Evolutionary conservation across 1,284 basidiomycete species (phyloP).

Genomic region (Boletus subluridellus): DNA sequence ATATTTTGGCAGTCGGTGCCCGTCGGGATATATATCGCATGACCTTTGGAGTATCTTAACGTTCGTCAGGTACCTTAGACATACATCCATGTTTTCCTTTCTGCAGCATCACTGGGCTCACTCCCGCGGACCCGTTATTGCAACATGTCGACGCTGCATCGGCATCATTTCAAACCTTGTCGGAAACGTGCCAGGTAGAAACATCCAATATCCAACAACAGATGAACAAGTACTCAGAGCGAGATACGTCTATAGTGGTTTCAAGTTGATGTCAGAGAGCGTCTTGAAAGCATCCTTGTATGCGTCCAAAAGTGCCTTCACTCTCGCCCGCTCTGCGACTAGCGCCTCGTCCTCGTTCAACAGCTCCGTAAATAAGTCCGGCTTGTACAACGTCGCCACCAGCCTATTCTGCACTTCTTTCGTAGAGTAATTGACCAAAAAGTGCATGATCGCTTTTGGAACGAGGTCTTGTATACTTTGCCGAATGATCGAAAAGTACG

Average conservation of each 20-base stretch:
- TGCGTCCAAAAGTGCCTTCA: conserved; percentile 93
- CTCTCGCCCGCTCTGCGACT: conserved; percentile 87
- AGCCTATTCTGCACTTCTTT: conserved; percentile 95
- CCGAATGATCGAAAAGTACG: conserved; percentile 95
- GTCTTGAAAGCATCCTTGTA: conserved; percentile 97
- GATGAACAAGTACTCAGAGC: background rate
- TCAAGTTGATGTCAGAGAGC: conserved; percentile 73
- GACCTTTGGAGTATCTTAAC: background rate
- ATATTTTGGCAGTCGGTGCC: conserved; percentile 12
- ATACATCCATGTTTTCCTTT: background rate
- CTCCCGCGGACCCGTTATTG: background rate
- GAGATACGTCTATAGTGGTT: conserved; percentile 46
- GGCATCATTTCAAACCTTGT: background rate
- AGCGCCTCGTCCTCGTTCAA: conserved; percentile 95
- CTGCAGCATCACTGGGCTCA: background rate
- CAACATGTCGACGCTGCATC: background rate
- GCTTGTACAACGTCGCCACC: conserved; percentile 91
- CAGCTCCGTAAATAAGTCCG: conserved; percentile 86
- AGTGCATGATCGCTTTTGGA: conserved; percentile 96
- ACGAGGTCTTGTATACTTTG: conserved; percentile 97
- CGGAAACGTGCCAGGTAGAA: background rate
- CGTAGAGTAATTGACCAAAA: conserved; percentile 94
- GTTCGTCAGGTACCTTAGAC: conserved; percentile 14
- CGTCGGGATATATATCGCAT: conserved; percentile 14
- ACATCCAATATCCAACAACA: background rate